Base-by-base conservation (phyloP, 2,329 filamentous ascomycete species). In the Nannizzia gypsea region DNA sequence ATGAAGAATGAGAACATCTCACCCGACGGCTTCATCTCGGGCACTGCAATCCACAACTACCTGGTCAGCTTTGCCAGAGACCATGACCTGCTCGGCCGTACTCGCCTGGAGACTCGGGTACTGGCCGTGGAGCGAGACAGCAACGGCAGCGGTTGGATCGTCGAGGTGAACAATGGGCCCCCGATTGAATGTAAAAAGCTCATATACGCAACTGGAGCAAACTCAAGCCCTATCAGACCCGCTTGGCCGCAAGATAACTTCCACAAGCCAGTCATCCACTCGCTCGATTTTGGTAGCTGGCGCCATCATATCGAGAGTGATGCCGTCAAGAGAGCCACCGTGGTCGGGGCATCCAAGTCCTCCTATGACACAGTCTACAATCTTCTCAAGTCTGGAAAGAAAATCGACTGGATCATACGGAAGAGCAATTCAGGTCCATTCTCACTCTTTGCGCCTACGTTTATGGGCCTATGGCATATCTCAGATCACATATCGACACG, bases 321-420 rank as follows among this genome's bases (percentile, higher is more conserved):
- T 48, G 15, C 42, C 42, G 42, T 48, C n/a, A 48, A 48, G 8
- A 59, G 64, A 2, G 70, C 64, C 1, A 65, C 66, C 5, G 71
- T 74, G 2, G 60, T 72, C 2, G 71, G 71, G 4, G 69, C 64
- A 0, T 66, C 71, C 2, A 73, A 73, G 62, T 72, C 70, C 2
- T 65, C 70, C 1, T 73, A 68, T 59, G 72, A 73, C 57, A 63
- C 69, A 1, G 70, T 73, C 31, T 72, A 64, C 57, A 62, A 69
- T 8, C 64, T 73, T 1, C 62, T 72, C 1, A 66, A 63, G 8
- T 42, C 59, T 1, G 71, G 70, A 0, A 69, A 70, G 57, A 62
- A 67, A 54, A 70, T 74, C 3, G 54, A 65, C 20, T 73, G 71
- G 71, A 59, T 73, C 3, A 73, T 73, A 55, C 69, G 71, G 9